Evolutionary conservation across 163 green algal species (phyloP).

Genomic region (Volvox carteri): DNA sequence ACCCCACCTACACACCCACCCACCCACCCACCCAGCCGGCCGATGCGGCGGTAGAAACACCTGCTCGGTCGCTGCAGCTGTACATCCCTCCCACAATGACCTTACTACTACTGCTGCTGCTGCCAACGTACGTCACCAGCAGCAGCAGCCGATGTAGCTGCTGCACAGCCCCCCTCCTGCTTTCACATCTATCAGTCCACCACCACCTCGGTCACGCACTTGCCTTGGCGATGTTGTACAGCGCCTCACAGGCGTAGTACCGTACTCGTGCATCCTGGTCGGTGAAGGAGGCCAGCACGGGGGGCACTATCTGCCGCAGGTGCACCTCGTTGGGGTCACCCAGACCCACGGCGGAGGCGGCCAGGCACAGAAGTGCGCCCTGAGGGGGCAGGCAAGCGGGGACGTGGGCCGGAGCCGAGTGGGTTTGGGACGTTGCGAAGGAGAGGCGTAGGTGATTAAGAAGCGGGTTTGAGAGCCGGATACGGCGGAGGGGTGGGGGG

Average conservation of each 20-base stretch:
- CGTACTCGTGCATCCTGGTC: conserved; percentile 84
- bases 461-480: no score
- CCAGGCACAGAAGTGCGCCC: conserved; percentile 95
- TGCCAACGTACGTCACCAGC: background rate
- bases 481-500: background rate
- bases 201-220: no score
- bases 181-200: no score
- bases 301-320: conserved; percentile 88
- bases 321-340: conserved; percentile 73
- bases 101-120: background rate
- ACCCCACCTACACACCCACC: no score
- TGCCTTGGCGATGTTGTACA: conserved; percentile 99
- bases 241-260: conserved; percentile 97
- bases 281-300: conserved; percentile 90
- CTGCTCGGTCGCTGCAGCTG: no score
- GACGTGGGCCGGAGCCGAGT: background rate
- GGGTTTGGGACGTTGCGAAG: background rate
- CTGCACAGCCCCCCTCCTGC: no score
- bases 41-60: no score
- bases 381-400: background rate
- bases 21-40: no score
- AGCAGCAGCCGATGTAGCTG: background rate
- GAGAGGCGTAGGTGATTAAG: no score
- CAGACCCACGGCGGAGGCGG: conserved; percentile 93
- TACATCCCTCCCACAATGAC: background rate